Percentiles rank a stretch among this genome's conserved stretches.
These are phyloP conservation scores for Alloteropsis semialata DNA, from an alignment of 176 grass and related monocot species.

Conservation along the genomic window DNA sequence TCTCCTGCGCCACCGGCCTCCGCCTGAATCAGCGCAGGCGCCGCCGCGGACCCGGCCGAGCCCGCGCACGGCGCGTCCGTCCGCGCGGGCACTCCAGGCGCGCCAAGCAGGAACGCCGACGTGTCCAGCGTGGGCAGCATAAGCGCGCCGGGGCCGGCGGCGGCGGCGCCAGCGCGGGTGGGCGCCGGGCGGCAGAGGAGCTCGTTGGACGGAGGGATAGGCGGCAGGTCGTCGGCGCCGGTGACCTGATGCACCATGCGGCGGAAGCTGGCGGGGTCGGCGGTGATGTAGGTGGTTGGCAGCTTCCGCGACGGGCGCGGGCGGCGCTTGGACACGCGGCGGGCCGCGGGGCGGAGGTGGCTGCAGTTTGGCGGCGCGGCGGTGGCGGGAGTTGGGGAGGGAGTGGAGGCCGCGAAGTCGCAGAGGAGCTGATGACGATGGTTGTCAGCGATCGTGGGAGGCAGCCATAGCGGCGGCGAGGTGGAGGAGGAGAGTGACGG, in stretches of 20 bases:
- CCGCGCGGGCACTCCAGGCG: neutral
- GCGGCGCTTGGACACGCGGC: slow-evolving; percentile 23
- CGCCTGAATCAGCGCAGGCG: too few species aligned
- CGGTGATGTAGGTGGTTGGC: slow-evolving; percentile 44
- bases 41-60: neutral
- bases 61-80: neutral
- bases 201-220: neutral
- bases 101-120: slow-evolving; percentile 25
- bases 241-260: slow-evolving; percentile 51
- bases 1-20: neutral
- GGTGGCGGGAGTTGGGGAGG: neutral
- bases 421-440: neutral
- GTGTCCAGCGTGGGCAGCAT: slow-evolving; percentile 45
- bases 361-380: neutral
- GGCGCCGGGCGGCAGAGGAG: neutral
- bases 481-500: neutral
- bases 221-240: slow-evolving; percentile 25
- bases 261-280: slow-evolving; percentile 41
- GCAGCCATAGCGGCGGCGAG: slow-evolving; percentile 12
- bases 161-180: neutral
- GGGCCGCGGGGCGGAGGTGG: neutral
- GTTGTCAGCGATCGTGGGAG: neutral
- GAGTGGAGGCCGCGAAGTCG: neutral
- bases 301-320: slow-evolving; percentile 35
- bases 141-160: neutral